These are phyloP conservation scores for Pleurotus sapidus DNA, from an alignment of 768 basidiomycete genomes.

Conservation along the genomic window DNA sequence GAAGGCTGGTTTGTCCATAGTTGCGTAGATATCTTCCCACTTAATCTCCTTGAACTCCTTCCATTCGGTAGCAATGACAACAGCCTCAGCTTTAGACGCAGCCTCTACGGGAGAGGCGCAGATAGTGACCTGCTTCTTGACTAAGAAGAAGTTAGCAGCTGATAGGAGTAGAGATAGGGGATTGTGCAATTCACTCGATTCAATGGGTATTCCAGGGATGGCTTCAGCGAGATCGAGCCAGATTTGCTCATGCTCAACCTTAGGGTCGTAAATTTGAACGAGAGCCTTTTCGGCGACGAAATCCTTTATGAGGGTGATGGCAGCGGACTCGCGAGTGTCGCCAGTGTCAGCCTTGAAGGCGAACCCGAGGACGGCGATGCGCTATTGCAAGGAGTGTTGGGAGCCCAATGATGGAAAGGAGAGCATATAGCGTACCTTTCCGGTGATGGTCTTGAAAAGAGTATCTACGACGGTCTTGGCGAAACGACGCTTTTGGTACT, in stretches of 20 bases:
- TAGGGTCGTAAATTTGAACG: conserved; percentile 89
- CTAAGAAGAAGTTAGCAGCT: conserved; percentile 31
- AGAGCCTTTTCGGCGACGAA: conserved; percentile 88
- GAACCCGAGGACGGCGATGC: conserved; percentile 95
- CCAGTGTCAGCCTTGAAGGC: conserved; percentile 99
- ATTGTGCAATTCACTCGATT: conserved; percentile 53
- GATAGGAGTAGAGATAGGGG: background rate
- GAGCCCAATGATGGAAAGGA: conserved; percentile 4
- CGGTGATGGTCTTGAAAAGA: conserved; percentile 97
- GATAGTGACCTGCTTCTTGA: conserved; percentile 88
- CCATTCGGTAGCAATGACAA: conserved; percentile 98
- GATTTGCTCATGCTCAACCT: conserved; percentile 84
- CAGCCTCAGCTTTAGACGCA: conserved; percentile 84
- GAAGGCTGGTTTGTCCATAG: conserved; percentile 98
- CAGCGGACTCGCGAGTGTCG: conserved; percentile 96
- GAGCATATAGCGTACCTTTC: conserved; percentile 63
- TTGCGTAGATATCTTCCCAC: conserved; percentile 81
- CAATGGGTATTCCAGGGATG: conserved; percentile 58
- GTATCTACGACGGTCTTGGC: conserved; percentile 95
- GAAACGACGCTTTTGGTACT: conserved; percentile 96
- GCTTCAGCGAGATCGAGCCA: conserved; percentile 78
- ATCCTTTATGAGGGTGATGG: conserved; percentile 91
- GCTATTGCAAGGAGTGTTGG: conserved; percentile 33
- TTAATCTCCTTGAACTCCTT: conserved; percentile 93
- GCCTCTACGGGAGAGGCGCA: conserved; percentile 78